These are phyloP conservation scores for Pseudozyma pruni DNA, from an alignment of 1,284 basidiomycete species.

Conservation along the genomic window DNA sequence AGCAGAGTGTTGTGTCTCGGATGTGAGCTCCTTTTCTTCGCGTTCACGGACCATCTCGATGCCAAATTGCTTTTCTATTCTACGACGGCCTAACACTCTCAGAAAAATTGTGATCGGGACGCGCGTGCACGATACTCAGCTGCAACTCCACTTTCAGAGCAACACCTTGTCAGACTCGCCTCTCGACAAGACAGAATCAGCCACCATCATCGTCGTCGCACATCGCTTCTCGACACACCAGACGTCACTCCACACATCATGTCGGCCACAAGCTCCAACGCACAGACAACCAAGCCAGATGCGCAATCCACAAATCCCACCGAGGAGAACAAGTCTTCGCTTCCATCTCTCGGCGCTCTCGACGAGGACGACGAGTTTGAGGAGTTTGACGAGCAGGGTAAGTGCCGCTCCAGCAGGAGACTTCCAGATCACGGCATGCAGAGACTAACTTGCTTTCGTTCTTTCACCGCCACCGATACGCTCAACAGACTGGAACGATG, in stretches of 20 bases:
- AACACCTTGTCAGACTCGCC: constrained; percentile 15
- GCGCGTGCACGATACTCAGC: constrained; percentile 21
- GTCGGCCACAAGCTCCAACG: constrained; percentile 37
- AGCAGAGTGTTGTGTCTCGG: neutral
- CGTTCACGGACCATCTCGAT: constrained; percentile 38
- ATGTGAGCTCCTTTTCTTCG: constrained; percentile 2
- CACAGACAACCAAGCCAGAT: constrained; percentile 34
- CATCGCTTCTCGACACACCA: neutral
- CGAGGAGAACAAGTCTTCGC: constrained; percentile 27
- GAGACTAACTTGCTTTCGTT: neutral
- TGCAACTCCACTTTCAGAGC: constrained; percentile 24
- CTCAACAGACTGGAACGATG: constrained; percentile 87
- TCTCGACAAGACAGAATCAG: no score
- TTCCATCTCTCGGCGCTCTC: constrained; percentile 61
- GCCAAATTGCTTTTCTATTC: neutral
- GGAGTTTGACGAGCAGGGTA: constrained; percentile 66
- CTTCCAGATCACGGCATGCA: neutral
- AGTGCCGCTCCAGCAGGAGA: constrained; percentile 5
- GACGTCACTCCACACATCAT: constrained; percentile 15
- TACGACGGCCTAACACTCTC: neutral
- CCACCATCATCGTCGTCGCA: no score
- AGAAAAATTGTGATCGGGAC: constrained; percentile 30
- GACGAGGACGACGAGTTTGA: constrained; percentile 68
- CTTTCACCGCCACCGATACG: neutral
- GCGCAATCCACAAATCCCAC: constrained; percentile 21